Conservation (phyloP, 2,329 filamentous ascomycete species). For the Tympanopsis confertula region DNA sequence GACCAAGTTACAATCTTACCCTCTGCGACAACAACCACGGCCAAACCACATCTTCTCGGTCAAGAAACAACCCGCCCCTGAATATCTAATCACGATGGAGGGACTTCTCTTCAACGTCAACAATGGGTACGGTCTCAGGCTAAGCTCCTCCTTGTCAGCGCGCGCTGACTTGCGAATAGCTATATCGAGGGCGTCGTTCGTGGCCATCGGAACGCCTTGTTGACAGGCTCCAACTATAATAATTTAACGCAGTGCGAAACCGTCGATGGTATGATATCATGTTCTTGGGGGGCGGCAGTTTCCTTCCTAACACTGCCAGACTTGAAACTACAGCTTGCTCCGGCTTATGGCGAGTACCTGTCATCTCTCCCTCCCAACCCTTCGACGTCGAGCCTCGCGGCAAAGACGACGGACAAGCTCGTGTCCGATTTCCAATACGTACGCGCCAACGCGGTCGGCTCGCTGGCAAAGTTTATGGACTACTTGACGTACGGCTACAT, state of each 20-base stretch:
- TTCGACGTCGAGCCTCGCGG: slow-evolving; percentile 85
- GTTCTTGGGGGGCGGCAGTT: background rate
- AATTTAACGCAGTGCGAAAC: slow-evolving; percentile 97
- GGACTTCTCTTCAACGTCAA: slow-evolving; percentile 90
- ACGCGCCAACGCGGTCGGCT: slow-evolving; percentile 83
- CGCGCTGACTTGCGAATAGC: slow-evolving; percentile 30
- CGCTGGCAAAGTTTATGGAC: slow-evolving; percentile 89
- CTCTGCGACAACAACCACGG: no score
- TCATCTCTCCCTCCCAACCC: slow-evolving; percentile 87
- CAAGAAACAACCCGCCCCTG: no score
- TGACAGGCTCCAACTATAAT: slow-evolving; percentile 82
- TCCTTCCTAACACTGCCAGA: slow-evolving; percentile 41
- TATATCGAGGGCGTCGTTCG: slow-evolving; percentile 96
- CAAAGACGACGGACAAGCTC: slow-evolving; percentile 94
- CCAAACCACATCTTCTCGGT: no score
- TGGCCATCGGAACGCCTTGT: slow-evolving; percentile 86
- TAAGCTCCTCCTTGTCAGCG: background rate
- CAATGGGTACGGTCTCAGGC: slow-evolving; percentile 56
- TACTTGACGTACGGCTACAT: slow-evolving; percentile 99
- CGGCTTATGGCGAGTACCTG: slow-evolving; percentile 94
- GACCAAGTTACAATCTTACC: no score
- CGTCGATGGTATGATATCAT: slow-evolving; percentile 63
- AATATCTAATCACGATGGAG: slow-evolving; percentile 79
- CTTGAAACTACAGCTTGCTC: slow-evolving; percentile 92
- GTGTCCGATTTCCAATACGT: slow-evolving; percentile 96